These are phyloP conservation scores for Protomyces macrosporus DNA, from an alignment of 1,139 yeast genomes.

Conservation along the genomic window DNA sequence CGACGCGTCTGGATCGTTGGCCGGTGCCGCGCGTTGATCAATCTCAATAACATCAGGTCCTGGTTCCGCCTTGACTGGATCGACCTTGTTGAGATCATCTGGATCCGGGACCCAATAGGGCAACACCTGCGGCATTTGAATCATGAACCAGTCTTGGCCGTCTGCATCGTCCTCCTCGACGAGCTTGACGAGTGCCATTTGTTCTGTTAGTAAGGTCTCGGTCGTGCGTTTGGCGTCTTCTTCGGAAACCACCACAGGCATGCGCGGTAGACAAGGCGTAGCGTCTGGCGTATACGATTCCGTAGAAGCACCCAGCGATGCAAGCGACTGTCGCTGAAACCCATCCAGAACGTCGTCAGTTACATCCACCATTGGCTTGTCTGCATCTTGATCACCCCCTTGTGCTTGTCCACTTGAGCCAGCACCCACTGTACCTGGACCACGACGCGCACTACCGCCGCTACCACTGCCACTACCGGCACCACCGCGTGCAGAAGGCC, in stretches of 20 bases:
- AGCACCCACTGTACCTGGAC: not conserved
- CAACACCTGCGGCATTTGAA: conserved; percentile 67
- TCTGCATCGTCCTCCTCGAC: conserved; percentile 36
- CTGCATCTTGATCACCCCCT: not conserved
- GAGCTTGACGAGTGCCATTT: not conserved
- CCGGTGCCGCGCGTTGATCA: conserved; percentile 3
- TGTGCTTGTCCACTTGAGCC: too few species aligned
- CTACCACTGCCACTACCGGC: conserved; percentile 9
- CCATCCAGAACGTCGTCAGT: not conserved
- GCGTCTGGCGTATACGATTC: not conserved
- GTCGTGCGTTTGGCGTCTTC: not conserved
- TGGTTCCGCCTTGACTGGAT: conserved; percentile 10
- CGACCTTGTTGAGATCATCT: conserved; percentile 29
- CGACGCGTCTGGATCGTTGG: not conserved
- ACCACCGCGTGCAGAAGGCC: not conserved
- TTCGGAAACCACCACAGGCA: not conserved
- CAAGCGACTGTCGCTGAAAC: not conserved
- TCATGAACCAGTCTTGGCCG: conserved; percentile 48
- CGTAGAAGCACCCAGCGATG: not conserved
- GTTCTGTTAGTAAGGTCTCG: not conserved
- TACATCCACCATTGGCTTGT: not conserved
- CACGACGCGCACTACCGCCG: conserved; percentile 3
- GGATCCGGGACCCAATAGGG: conserved; percentile 46
- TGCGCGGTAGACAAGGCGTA: not conserved
- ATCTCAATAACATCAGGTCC: conserved; percentile 3